Evolutionary conservation across 1,284 basidiomycete species (phyloP).

Genomic region (Ustilago crameri): DNA sequence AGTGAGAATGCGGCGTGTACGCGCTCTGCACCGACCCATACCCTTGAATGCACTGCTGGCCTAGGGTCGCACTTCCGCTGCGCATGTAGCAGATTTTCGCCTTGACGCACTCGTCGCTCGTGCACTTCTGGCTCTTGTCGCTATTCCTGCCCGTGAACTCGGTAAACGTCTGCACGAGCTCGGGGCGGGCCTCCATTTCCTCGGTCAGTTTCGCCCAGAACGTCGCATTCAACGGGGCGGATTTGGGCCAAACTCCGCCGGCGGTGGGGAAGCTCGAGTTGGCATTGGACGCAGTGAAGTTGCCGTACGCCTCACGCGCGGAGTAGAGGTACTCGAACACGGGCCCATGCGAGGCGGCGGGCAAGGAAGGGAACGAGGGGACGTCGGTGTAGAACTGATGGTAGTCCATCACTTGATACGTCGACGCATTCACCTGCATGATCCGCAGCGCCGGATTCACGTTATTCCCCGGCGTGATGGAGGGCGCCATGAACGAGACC

Average conservation of each 20-base stretch:
- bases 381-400: slow-evolving; percentile 63
- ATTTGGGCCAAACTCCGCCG: slow-evolving; percentile 72
- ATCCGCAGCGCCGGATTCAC: slow-evolving; percentile 82
- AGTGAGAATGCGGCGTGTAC: too few relatives aligned
- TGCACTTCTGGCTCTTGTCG: slow-evolving; percentile 73
- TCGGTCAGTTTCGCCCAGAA: slow-evolving; percentile 86
- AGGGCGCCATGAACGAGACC: slow-evolving; percentile 75
- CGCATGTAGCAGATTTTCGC: slow-evolving; percentile 85
- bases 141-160: slow-evolving; percentile 79
- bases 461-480: slow-evolving; percentile 78
- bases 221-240: slow-evolving; percentile 81
- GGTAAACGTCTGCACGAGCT: slow-evolving; percentile 77
- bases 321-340: slow-evolving; percentile 78
- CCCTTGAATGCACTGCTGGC: slow-evolving; percentile 74
- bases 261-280: slow-evolving; percentile 18
- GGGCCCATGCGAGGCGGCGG: slow-evolving; percentile 76
- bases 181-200: slow-evolving; percentile 75
- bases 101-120: slow-evolving; percentile 72
- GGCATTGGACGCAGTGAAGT: slow-evolving; percentile 69
- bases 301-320: slow-evolving; percentile 76
- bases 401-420: slow-evolving; percentile 66
- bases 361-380: slow-evolving; percentile 59
- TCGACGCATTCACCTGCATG: slow-evolving; percentile 79
- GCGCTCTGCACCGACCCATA: slow-evolving; percentile 76
- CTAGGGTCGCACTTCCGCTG: slow-evolving; percentile 75